A percentile compares a stretch with the other conserved stretches of the same genome.
phyloP scores from a whole-genome alignment of 2,329 filamentous ascomycete genomes.

The Aureobasidium sp. region DNA sequence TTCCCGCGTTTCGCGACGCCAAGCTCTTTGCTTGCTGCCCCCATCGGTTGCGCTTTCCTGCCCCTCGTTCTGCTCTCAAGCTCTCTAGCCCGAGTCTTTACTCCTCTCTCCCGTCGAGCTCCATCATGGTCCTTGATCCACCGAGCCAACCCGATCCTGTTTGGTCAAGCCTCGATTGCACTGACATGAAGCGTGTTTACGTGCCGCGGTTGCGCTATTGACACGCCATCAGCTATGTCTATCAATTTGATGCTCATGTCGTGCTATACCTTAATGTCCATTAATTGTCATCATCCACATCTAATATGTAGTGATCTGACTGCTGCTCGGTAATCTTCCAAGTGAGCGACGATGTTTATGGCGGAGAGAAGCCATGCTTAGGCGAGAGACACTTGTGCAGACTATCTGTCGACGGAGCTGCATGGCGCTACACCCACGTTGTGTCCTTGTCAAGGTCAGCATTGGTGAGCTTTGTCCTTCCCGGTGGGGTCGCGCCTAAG shows the following conservation, averaged over 20 bases:
- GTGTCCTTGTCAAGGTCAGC: neutral
- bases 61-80: neutral
- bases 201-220: slow-evolving; percentile 2
- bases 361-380: slow-evolving; percentile 4
- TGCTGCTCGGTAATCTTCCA: neutral
- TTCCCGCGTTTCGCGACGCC: slow-evolving; percentile 4
- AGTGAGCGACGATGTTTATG: neutral
- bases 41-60: neutral
- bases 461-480: neutral
- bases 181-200: neutral
- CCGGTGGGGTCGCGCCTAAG: neutral
- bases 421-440: slow-evolving; percentile 7
- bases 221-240: slow-evolving; percentile 1
- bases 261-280: neutral
- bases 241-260: neutral
- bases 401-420: slow-evolving; percentile 4
- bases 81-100: neutral
- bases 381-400: slow-evolving; percentile 5
- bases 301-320: neutral
- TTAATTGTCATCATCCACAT: slow-evolving; percentile 4
- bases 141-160: neutral
- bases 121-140: neutral
- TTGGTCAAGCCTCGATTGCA: neutral
- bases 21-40: neutral
- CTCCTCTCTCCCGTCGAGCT: neutral